phyloP scores from a whole-genome alignment of 768 basidiomycete species.

The Podaxis sp. region DNA sequence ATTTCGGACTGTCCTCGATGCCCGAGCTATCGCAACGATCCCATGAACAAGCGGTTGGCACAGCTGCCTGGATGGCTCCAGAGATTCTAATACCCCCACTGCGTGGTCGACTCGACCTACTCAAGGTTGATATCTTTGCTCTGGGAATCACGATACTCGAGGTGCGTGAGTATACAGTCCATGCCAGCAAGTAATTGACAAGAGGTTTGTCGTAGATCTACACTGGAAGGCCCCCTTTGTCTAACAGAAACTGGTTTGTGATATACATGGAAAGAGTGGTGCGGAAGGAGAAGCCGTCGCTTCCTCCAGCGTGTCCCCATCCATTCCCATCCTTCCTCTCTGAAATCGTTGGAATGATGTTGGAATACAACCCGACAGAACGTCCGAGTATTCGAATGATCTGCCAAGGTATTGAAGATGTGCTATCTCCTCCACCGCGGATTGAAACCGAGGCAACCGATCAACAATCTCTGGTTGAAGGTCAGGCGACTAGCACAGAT shows the following conservation, averaged over 20 bases:
- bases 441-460: background rate
- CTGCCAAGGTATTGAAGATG: background rate
- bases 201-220: background rate
- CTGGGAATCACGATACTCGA: background rate
- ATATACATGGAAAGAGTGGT: background rate
- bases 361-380: background rate
- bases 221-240: background rate
- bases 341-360: conserved; percentile 1
- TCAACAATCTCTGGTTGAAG: background rate
- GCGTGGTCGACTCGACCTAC: background rate
- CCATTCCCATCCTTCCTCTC: background rate
- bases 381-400: background rate
- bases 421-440: background rate
- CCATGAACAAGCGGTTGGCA: background rate
- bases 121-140: background rate
- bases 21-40: background rate
- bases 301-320: background rate
- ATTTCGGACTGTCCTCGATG: background rate
- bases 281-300: background rate
- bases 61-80: background rate
- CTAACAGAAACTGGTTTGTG: background rate
- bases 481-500: background rate
- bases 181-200: background rate
- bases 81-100: background rate
- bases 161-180: background rate